Conservation (phyloP, 352 stramenopile genomes). For the Phytophthora cajani region DNA sequence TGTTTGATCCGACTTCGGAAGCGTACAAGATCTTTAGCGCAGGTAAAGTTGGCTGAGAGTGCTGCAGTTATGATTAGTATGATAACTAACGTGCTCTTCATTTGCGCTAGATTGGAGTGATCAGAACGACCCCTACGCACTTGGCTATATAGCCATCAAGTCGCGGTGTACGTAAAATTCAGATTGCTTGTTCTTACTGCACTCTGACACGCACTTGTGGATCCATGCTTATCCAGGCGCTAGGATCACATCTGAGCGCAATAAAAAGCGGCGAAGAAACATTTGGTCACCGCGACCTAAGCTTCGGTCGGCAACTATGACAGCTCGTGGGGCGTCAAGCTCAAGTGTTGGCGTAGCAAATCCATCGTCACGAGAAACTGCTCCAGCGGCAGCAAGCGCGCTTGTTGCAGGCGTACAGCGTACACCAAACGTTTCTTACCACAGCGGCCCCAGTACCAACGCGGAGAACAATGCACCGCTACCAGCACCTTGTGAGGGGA, state of each 20-base stretch:
- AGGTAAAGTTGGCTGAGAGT: conserved; percentile 31
- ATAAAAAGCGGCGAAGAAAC: conserved; percentile 32
- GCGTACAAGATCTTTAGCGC: conserved; percentile 77
- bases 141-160: conserved; percentile 60
- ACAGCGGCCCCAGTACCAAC: conserved; percentile 6
- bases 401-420: not conserved
- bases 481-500: not conserved
- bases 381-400: not conserved
- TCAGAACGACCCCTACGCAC: conserved; percentile 56
- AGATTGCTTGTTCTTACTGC: not conserved
- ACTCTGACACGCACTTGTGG: conserved; percentile 6
- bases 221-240: conserved; percentile 18
- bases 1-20: conserved; percentile 50
- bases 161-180: conserved; percentile 38
- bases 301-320: conserved; percentile 16
- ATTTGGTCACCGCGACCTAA: conserved; percentile 29
- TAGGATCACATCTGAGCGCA: conserved; percentile 21
- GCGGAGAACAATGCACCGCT: not conserved
- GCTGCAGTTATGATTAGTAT: not conserved
- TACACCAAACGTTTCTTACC: not conserved
- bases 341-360: conserved; percentile 4
- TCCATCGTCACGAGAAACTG: conserved; percentile 6
- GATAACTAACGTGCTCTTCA: not conserved
- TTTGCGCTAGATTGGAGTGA: conserved; percentile 57
- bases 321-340: conserved; percentile 10